These are phyloP conservation scores for Diaporthe vexans DNA, from an alignment of 2,329 filamentous ascomycete species.

Conservation along the genomic window DNA sequence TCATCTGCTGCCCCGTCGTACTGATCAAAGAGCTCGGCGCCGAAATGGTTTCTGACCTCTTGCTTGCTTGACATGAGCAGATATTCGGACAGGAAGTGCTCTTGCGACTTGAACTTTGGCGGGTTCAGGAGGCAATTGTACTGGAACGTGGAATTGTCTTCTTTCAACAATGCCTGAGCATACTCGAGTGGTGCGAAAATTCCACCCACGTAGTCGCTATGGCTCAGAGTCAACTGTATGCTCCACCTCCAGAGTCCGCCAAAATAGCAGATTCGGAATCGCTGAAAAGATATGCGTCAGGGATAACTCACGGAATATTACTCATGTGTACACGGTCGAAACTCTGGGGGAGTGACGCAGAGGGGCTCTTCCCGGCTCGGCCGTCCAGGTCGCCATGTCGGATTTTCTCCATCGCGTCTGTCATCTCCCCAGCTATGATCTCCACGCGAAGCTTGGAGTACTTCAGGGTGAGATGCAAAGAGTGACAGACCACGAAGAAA, in stretches of 20 bases:
- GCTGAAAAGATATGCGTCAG: too few species aligned
- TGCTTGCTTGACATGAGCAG: constrained; percentile 48
- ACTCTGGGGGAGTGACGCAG: not conserved
- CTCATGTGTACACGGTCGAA: constrained; percentile 29
- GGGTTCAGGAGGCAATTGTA: constrained; percentile 43
- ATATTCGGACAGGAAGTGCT: constrained; percentile 49
- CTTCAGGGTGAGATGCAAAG: too few species aligned
- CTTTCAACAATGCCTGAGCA: not conserved
- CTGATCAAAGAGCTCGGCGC: not conserved
- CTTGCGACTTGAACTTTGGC: constrained; percentile 44
- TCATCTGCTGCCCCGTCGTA: not conserved
- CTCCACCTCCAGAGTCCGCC: not conserved
- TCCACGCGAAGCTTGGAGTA: constrained; percentile 42
- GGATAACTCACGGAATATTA: constrained; percentile 3
- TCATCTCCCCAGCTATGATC: constrained; percentile 50
- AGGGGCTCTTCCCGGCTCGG: not conserved
- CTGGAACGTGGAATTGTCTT: not conserved
- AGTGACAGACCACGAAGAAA: not conserved
- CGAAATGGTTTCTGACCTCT: constrained; percentile 47
- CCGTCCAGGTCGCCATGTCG: constrained; percentile 46
- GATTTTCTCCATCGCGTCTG: constrained; percentile 49
- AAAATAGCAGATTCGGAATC: not conserved
- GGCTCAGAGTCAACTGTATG: not conserved
- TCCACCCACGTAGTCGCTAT: constrained; percentile 13
- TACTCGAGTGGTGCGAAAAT: not conserved